Base-by-base conservation (phyloP, 1,139 yeast genomes). In the Zygoascus hellenicus region DNA sequence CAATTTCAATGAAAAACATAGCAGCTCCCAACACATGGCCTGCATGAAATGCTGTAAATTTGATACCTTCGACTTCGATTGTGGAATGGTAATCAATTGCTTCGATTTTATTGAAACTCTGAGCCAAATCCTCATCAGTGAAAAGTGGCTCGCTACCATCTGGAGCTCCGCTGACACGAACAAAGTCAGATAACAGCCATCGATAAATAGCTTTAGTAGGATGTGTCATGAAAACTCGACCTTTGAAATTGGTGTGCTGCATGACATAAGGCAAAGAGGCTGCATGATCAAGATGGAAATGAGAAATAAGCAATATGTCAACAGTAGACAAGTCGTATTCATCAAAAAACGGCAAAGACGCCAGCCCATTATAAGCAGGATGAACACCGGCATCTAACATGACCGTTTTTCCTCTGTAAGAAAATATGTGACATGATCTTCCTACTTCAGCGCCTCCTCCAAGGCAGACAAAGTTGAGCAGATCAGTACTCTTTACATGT, bases 381-480 rank as follows among this genome's bases (percentile, higher is more conserved):
- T 92, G 99, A 42, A 92, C 89, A 46, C 99, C 99, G 1, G 98
- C 96, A 67, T 92, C 99, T 51, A 65, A 61, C 98, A 92, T 92
- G 45, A 92, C 84, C n/a, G 94, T 92, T 63, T 92, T 92, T 52
- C 95, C 96, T 62, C 88, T 89, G 67, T 85, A 90, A 56, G 87
- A 92, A 46, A 92, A 74, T 48, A 92, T 83, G 62, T 92, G 98
- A 63, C 97, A 92, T 41, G 96, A 87, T 52, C 99, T 71, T 5
- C 99, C 99, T 9, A 92, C 99, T 64, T 92, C 99, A 59, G 85
- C 88, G 56, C 98, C 95, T n/a, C 97, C 99, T n/a, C 99, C 99
- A n/a, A 92, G 76, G 31, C 96, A 92, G 52, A 87, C 80, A 70
- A 92, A 92, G 63, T 79, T 78, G 62, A 88, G 64, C 38, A 58